Conservation (phyloP, 2,329 filamentous ascomycete species). For the Cercospora janseana region DNA sequence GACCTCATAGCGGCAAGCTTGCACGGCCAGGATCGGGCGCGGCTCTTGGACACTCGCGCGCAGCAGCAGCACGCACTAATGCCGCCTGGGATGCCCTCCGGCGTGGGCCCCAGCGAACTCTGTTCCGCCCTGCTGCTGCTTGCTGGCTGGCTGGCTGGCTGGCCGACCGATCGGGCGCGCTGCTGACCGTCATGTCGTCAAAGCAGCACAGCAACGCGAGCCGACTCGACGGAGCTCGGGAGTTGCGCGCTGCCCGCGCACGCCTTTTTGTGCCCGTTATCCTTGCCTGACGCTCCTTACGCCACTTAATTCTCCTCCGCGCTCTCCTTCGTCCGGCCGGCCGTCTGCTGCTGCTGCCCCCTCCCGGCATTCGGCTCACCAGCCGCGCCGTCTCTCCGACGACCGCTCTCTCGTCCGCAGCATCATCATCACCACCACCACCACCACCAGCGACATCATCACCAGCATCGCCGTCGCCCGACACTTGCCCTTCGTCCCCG, state of each 20-base stretch:
- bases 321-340: too few relatives aligned
- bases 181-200: slow-evolving; percentile 8
- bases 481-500: too few relatives aligned
- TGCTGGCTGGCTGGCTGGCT: slow-evolving; percentile 4
- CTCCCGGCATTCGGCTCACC: too few relatives aligned
- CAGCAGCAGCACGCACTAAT: slow-evolving; percentile 11
- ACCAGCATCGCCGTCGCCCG: too few relatives aligned
- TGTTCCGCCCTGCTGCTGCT: slow-evolving; percentile 16
- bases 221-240: slow-evolving; percentile 12
- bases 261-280: neutral
- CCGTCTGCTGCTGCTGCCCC: too few relatives aligned
- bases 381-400: too few relatives aligned
- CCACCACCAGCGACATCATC: too few relatives aligned
- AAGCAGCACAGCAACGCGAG: slow-evolving; percentile 7
- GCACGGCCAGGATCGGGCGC: slow-evolving; percentile 11
- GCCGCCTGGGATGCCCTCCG: slow-evolving; percentile 6
- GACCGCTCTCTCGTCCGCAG: too few relatives aligned
- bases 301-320: too few relatives aligned
- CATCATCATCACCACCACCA: too few relatives aligned
- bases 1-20: slow-evolving; percentile 5
- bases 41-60: slow-evolving; percentile 14
- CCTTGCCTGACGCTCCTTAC: too few relatives aligned
- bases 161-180: slow-evolving; percentile 3
- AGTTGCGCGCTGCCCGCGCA: neutral
- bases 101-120: slow-evolving; percentile 11